Evolutionary conservation across 2,329 filamentous ascomycete species (phyloP).

Genomic region (Truncatella angustata): DNA sequence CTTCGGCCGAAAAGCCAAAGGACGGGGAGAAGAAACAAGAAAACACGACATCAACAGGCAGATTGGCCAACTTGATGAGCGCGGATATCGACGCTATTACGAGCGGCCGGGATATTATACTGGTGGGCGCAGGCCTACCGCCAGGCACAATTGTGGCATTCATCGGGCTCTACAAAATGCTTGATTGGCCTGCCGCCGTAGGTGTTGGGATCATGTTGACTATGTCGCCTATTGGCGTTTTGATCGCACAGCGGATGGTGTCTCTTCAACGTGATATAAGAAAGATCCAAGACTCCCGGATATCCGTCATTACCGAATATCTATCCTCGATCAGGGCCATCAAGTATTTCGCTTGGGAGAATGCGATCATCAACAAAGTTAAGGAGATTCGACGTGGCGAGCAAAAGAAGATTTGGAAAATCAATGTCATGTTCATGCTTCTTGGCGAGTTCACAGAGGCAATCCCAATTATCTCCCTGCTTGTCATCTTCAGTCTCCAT

Average conservation of each 20-base stretch:
- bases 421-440: conserved; percentile 40
- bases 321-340: conserved; percentile 55
- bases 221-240: conserved; percentile 47
- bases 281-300: conserved; percentile 53
- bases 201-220: conserved; percentile 47
- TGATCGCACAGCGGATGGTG: conserved; percentile 49
- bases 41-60: conserved; percentile 44
- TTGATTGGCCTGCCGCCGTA: conserved; percentile 55
- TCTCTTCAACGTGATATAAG: conserved; percentile 50
- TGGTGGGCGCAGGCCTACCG: conserved; percentile 43
- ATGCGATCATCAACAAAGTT: conserved; percentile 49
- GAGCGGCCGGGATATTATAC: conserved; percentile 49
- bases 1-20: conserved; percentile 22
- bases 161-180: conserved; percentile 51
- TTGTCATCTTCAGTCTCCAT: conserved; percentile 54
- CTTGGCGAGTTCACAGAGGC: conserved; percentile 50
- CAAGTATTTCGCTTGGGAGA: conserved; percentile 62
- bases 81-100: conserved; percentile 57
- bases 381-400: conserved; percentile 47
- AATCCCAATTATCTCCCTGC: conserved; percentile 49
- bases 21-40: conserved; percentile 27
- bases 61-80: conserved; percentile 56
- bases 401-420: conserved; percentile 53
- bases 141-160: conserved; percentile 46
- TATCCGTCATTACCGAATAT: conserved; percentile 58